phyloP scores from a whole-genome alignment of 2,329 filamentous ascomycete species.

The Byssochlamys sp. region DNA sequence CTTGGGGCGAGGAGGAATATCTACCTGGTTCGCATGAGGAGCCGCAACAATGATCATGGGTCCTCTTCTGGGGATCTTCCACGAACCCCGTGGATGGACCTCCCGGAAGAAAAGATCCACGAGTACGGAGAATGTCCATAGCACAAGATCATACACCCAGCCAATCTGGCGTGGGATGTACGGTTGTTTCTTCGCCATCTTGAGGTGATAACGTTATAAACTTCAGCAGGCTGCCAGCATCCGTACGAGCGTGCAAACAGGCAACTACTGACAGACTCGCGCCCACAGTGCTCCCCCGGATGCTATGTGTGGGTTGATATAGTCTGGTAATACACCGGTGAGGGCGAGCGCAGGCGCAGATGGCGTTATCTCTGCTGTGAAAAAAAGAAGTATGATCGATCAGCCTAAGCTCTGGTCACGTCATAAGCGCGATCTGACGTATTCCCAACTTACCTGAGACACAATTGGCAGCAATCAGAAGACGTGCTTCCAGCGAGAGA shows the following conservation, averaged over 20 bases:
- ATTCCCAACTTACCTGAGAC: background rate
- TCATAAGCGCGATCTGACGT: background rate
- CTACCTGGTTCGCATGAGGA: slow-evolving; percentile 87
- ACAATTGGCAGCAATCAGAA: background rate
- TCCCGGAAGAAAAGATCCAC: slow-evolving; percentile 97
- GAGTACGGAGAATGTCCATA: slow-evolving; percentile 53
- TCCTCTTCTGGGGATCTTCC: slow-evolving; percentile 81
- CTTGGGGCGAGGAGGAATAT: slow-evolving; percentile 9
- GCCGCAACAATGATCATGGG: slow-evolving; percentile 93
- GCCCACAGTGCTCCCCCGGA: background rate
- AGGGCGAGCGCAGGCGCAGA: background rate
- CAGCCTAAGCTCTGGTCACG: background rate
- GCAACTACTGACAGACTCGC: background rate
- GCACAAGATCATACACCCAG: slow-evolving; percentile 42
- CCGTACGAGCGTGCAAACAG: background rate
- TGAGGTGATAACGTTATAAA: background rate
- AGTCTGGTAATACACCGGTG: background rate
- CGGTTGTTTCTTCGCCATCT: slow-evolving; percentile 27
- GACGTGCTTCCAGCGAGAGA: background rate
- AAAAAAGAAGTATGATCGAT: background rate
- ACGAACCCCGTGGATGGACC: slow-evolving; percentile 86
- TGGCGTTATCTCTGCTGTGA: background rate
- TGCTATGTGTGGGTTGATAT: background rate
- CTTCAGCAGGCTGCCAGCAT: background rate
- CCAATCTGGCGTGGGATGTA: slow-evolving; percentile 37